Evolutionary conservation across 257 asterid genomes (phyloP), one percentile per base, ranked within the genome.

Genomic region (Forsythia suspensa): DNA sequence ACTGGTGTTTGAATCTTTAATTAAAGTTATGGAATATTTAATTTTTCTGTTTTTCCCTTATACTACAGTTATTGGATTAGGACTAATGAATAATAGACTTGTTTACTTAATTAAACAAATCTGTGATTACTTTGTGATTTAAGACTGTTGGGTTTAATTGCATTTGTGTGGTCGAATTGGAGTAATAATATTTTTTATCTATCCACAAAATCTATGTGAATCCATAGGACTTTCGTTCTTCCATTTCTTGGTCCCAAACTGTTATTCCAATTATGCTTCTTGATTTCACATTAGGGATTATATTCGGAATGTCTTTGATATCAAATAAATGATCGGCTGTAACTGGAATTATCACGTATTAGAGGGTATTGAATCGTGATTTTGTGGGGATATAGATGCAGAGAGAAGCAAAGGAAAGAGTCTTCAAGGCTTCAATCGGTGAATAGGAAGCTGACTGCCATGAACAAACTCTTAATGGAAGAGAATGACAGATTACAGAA

Each of bases 381-480:
- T 6, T 18, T 68, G 16, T 73, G 77, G 80, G 65, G 78, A 80
- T 85, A 80, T 87, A 93, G 97, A 81, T 93, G 97, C 86, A 83
- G 97, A 72, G 97, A 93, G 92, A 93, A 93, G 84, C 97, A 93
- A 77, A 89, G 97, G 82, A 93, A 90, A 85, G 97, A 93, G 85
- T 88, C 97, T 1, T 93, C 96, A n/a, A 84, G 97, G 81, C 96
- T 93, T 44, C 98, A 91, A 82, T 80, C 89, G 34, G 98, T 91
- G 21, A 93, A 93, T 63, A 82, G 97, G 89, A 93, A 93, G 90
- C 90, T 93, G 77, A 66, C 97, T 6, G 97, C 98, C 15, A 93
- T 93, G 98, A 93, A 93, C 86, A 93, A 90, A 75, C 94, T 93
- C 46, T 83, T 93, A 84, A 89, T 93, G 96, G 98, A 91, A 83